Base-by-base conservation (phyloP, 306 rosid species). In the Amphicarpaea edgeworthii region DNA sequence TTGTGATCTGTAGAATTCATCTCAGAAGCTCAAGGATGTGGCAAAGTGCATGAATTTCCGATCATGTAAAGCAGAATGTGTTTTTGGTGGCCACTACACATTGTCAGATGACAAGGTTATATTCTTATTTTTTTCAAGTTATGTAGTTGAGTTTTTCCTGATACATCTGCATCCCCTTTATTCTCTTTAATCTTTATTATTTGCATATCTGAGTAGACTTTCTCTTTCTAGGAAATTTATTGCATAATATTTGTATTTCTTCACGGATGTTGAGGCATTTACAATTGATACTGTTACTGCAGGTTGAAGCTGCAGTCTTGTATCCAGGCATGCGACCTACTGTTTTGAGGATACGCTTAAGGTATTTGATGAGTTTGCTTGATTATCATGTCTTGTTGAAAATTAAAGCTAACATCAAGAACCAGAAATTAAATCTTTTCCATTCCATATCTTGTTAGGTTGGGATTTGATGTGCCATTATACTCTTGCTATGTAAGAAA, bases 241-340 rank as follows among this genome's bases (percentile, higher is more conserved):
- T 12, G 30, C 50, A 59, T 58, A 59, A 63, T 16, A 62, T 49
- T 46, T 68, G 21, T 43, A 21, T 37, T 72, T 70, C 69, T 78
- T 30, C 46, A 28, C 6, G 16, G 84, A 67, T 77, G 72, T 60
- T 49, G 80, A 76, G 51, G 59, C 69, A 78, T 72, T 75, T 71
- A 28, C 64, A 34, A 34, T 78, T 61, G 58, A 46, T 70, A 49
- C 64, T 72, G 72, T 60, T 42, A 26, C 79, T 80, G 71, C 86
- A 95, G 97, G 92, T 92, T 85, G 97, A 95, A 87, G 96, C 96
- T 64, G 97, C 98, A 66, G 91, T 95, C 77, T 70, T 95, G 83
- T 95, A 95, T 79, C 92, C 97, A 34, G 97, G 99, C 66, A 62
- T 53, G 82, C 91, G 90, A 40, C 97, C 99, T 58, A 95, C 99